Conservation (phyloP, 2,329 filamentous ascomycete genomes). For the Thelonectria olida region DNA sequence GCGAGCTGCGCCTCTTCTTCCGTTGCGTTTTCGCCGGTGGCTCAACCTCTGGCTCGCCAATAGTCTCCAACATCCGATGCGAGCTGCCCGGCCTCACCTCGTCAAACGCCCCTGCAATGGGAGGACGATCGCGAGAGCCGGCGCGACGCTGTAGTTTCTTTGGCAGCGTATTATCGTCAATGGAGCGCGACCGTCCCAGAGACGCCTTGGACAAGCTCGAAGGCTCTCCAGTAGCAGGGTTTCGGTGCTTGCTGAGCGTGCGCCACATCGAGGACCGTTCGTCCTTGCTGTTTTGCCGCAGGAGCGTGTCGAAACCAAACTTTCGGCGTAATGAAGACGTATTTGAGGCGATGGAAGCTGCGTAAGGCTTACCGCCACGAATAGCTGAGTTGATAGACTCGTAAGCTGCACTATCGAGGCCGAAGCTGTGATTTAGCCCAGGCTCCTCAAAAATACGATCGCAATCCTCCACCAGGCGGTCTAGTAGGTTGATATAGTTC, state of each 20-base stretch:
- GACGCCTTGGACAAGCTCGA: slow-evolving; percentile 74
- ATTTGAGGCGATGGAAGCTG: slow-evolving; percentile 84
- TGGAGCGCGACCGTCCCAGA: slow-evolving; percentile 77
- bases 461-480: slow-evolving; percentile 88
- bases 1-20: slow-evolving; percentile 88
- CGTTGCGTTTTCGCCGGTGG: slow-evolving; percentile 56
- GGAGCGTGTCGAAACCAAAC: slow-evolving; percentile 80
- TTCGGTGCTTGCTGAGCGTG: slow-evolving; percentile 84
- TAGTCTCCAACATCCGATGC: slow-evolving; percentile 65
- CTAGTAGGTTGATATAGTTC: slow-evolving; percentile 87
- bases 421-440: slow-evolving; percentile 52
- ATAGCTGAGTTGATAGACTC: slow-evolving; percentile 67
- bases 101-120: slow-evolving; percentile 70
- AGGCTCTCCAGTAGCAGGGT: slow-evolving; percentile 66
- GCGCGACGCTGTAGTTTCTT: slow-evolving; percentile 55
- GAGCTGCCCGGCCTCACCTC: slow-evolving; percentile 67
- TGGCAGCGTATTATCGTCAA: slow-evolving; percentile 69
- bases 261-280: slow-evolving; percentile 85
- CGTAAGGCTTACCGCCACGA: slow-evolving; percentile 67
- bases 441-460: slow-evolving; percentile 84
- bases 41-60: slow-evolving; percentile 64
- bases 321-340: slow-evolving; percentile 85
- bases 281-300: slow-evolving; percentile 81
- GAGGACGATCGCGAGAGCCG: slow-evolving; percentile 67
- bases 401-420: slow-evolving; percentile 54